Evolutionary conservation across 768 basidiomycete species (phyloP).

Genomic region (Tulasnella sp.): DNA sequence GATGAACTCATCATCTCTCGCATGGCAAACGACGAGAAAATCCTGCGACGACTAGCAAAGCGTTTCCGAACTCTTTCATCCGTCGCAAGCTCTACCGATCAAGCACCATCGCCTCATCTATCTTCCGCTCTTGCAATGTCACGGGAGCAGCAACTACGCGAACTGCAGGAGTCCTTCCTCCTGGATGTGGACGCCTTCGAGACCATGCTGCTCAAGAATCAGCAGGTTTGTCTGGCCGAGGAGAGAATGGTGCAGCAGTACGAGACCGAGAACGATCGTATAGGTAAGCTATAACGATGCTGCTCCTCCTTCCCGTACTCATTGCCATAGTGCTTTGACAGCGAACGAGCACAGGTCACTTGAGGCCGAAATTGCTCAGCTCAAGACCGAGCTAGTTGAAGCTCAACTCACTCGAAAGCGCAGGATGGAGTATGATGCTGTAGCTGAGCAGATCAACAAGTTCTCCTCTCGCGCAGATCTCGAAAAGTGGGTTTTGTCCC

Average conservation of each 20-base stretch:
- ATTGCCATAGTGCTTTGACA: conserved; percentile 30
- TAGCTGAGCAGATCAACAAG: conserved; percentile 75
- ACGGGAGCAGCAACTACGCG: conserved; percentile 39
- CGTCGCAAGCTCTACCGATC: conserved; percentile 36
- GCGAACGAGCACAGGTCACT: conserved; percentile 65
- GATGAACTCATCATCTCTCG: conserved; percentile 74
- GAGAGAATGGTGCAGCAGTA: conserved; percentile 80
- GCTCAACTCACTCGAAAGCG: conserved; percentile 65
- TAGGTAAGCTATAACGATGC: conserved; percentile 43
- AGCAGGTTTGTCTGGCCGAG: conserved; percentile 81
- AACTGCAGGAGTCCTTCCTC: conserved; percentile 71
- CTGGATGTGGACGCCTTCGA: conserved; percentile 72
- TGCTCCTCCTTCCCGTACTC: background rate
- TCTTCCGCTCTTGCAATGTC: conserved; percentile 28
- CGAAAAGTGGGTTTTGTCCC: conserved; percentile 50
- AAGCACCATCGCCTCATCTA: conserved; percentile 29
- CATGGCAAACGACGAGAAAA: conserved; percentile 75
- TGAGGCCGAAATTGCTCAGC: conserved; percentile 62
- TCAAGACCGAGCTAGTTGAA: conserved; percentile 68
- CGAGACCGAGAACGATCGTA: conserved; percentile 57
- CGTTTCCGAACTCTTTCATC: conserved; percentile 52
- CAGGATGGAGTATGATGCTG: conserved; percentile 80
- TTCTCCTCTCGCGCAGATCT: conserved; percentile 70
- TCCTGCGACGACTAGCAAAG: conserved; percentile 68
- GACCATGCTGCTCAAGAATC: conserved; percentile 63